A percentile compares a stretch with the other conserved stretches of the same genome.
phyloP scores from a whole-genome alignment of 768 basidiomycete species.

The Russula ochroleuca region DNA sequence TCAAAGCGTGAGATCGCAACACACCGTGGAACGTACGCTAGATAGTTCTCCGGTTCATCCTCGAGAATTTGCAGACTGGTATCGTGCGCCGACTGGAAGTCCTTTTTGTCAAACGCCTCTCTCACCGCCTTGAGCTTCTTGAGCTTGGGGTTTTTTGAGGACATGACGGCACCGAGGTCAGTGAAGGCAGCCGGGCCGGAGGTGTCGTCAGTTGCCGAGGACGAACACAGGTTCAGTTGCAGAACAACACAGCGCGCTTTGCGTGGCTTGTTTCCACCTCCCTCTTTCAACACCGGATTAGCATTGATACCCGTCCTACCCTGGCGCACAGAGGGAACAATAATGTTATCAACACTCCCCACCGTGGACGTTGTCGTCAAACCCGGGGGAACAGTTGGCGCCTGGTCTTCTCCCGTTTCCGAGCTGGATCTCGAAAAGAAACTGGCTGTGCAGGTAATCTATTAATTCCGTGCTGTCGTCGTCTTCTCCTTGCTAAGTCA shows the following conservation, averaged over 20 bases:
- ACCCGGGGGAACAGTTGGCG: neutral
- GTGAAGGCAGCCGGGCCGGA: neutral
- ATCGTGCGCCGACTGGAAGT: conserved; percentile 62
- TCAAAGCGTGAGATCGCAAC: conserved; percentile 1
- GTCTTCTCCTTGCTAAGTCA: neutral
- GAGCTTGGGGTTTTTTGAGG: conserved; percentile 49
- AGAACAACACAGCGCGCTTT: neutral
- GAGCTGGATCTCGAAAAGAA: conserved; percentile 26
- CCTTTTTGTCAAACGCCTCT: conserved; percentile 70
- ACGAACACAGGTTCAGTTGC: neutral
- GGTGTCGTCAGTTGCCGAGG: neutral
- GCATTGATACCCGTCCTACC: neutral
- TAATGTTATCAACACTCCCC: conserved; percentile 22
- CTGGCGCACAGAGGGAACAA: neutral
- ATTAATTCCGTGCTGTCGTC: neutral
- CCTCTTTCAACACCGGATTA: neutral
- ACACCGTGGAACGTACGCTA: conserved; percentile 57
- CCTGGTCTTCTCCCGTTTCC: conserved; percentile 9
- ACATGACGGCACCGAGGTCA: conserved; percentile 5
- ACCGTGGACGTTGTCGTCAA: conserved; percentile 9
- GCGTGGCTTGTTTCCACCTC: neutral
- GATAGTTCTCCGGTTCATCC: conserved; percentile 79
- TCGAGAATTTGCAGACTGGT: conserved; percentile 63
- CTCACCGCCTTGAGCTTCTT: conserved; percentile 73
- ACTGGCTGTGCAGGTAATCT: conserved; percentile 24